Base-by-base conservation (phyloP, 176 grass and related monocot genomes). In the Rhynchospora breviuscula region DNA sequence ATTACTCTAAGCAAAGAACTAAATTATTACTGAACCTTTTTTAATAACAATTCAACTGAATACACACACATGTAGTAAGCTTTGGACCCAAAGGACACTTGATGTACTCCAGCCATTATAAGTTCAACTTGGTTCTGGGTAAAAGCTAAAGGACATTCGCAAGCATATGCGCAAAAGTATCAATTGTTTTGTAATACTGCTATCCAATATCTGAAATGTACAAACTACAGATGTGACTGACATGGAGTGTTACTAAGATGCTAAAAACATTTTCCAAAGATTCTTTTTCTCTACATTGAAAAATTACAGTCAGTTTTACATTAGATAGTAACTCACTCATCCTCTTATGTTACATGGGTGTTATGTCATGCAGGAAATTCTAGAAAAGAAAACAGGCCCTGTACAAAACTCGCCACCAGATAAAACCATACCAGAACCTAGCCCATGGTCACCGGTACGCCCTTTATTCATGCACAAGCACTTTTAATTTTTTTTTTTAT, bases 351-450 rank as follows among this genome's bases (percentile, higher is more conserved):
- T 76, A 29, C 71, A 26, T 77, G 49, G 29, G 23, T 75, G 49
- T 63, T 46, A 49, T 71, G 52, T 80, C 82, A 73, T 67, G 84
- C 90, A 95, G 95, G 92, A 98, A 73, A 90, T 93, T 90, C 51
- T 98, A 82, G 90, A 90, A 80, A 75, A 87, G 80, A 93, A 94
- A 88, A 92, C 89, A 72, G 92, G 89, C 4, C 72, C 87, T 53
- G 95, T 94, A 82, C 92, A 98, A 87, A 91, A 98, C 87, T 98
- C 90, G 81, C 95, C 92, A 84, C 89, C 87, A 1, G 92, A 94
- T 63, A 93, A 93, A 86, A 54, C 84, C 53, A 53, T 74, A 78
- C 85, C 87, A 82, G 89, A 94, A 86, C 84, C 89, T 12, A 91
- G 92, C 48, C 92, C 92, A 1, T 98, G 95, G 95, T 98, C 95